Evolutionary conservation across 768 basidiomycete genomes (phyloP), one percentile per base, ranked within the genome.

Genomic region (Gelatoporia subvermispora): DNA sequence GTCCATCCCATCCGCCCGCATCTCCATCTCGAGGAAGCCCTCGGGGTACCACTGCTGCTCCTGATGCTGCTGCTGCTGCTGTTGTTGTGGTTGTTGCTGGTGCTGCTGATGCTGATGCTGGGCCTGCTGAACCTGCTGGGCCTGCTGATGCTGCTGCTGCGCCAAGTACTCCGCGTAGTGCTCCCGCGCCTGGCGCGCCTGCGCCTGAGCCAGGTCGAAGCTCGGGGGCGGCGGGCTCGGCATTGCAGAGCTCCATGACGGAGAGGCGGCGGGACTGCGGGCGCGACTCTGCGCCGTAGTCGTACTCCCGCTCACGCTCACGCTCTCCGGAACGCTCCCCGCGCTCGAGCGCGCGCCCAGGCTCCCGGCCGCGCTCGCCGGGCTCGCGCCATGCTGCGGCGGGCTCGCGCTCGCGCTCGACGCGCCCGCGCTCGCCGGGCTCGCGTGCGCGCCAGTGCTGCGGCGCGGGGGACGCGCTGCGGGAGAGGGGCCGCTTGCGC

Each of bases 211-310:
- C 28, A 13, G 28, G 28, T 5, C 28, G 28, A 31, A 31, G 28
- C 28, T 13, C 28, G 28, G 13, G 28, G 28, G 28, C 28, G 28
- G 28, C 28, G 28, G 28, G 28, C 28, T 31, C 64, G 72, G 85
- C 85, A 77, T 89, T 88, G 78, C 87, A 88, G 76, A 90, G 84
- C 58, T 90, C 88, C 85, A 89, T 78, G 77, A 90, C 83, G 67
- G 83, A 76, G 77, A 90, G 81, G 52, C 88, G 71, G 58, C 88
- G 77, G 70, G 84, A 86, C 61, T 85, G 81, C 54, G 88, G 88
- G 59, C 88, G 75, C 60, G 84, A 87, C 56, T 87, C 85, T 55
- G 75, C 63, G 20, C 80, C 87, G 68, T 85, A 84, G 47, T 84
- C 83, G 72, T 84, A 81, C 38, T 74, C 73, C 45, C 55, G 47